phyloP scores from a whole-genome alignment of 2,329 filamentous ascomycete species.

The Xylaria hypoxylon region DNA sequence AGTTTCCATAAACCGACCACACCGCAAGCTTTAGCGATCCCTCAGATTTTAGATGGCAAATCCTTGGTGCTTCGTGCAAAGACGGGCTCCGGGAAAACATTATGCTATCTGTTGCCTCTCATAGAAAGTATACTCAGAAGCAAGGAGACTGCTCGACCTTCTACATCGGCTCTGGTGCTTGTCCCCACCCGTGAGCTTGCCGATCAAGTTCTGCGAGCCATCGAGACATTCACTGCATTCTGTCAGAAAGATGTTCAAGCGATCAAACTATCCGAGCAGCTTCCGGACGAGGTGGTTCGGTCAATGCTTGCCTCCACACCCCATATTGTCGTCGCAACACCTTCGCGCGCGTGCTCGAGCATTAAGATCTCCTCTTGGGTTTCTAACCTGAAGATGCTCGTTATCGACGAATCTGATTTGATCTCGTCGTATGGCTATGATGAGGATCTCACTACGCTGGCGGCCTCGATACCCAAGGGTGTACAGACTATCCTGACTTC shows the following conservation, averaged over 20 bases:
- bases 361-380: constrained; percentile 78
- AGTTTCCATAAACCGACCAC: constrained; percentile 88
- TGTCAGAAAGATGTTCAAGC: constrained; percentile 85
- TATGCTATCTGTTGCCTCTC: constrained; percentile 79
- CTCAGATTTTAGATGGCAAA: constrained; percentile 85
- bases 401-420: constrained; percentile 94
- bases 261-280: constrained; percentile 89
- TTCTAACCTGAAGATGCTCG: constrained; percentile 79
- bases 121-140: constrained; percentile 84
- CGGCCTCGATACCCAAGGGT: constrained; percentile 81
- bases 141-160: constrained; percentile 69
- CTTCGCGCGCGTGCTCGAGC: constrained; percentile 83
- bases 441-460: constrained; percentile 84
- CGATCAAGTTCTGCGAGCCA: constrained; percentile 85
- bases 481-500: constrained; percentile 95
- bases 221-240: constrained; percentile 81
- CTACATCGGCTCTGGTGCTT: constrained; percentile 83
- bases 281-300: constrained; percentile 88
- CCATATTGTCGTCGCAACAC: constrained; percentile 91
- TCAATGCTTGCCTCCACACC: constrained; percentile 87
- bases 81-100: constrained; percentile 89
- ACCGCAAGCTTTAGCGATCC: constrained; percentile 89
- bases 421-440: constrained; percentile 95
- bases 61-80: constrained; percentile 93
- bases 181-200: constrained; percentile 96